Evolutionary conservation across 768 basidiomycete genomes (phyloP), one percentile per base, ranked within the genome.

Genomic region (Amanita rubescens): DNA sequence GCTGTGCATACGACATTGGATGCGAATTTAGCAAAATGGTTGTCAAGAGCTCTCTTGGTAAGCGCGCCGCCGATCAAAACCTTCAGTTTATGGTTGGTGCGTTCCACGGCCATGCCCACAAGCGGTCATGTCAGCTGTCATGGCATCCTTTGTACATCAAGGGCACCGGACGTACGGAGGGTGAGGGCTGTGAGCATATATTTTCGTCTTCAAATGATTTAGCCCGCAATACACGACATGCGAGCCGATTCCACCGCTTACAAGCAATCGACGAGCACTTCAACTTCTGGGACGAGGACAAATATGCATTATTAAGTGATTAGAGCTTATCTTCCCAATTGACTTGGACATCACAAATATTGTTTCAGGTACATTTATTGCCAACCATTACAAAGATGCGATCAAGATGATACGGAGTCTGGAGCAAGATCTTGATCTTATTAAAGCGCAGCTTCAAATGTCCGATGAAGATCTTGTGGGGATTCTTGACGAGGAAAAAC

Each of bases 141-240:
- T 59, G 47, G 50, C 64, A 60, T 50, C 58, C 65, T 1, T 50
- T 57, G 3, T 65, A 65, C 24, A 51, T 59, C 10, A 57, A 65
- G n/a, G 66, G 68, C 1, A 55, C 62, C 15, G 68, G 68, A 1
- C 53, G 66, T 1, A 65, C 67, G 35, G 66, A 69, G 30, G 58
- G 67, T 15, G 64, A 69, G 43, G 62, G 55, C 8, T 67, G 65
- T 47, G 62, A 68, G 41, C 55, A 60, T 2, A 60, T 57, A 2
- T 68, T 68, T 47, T 57, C 57, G 3, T 58, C 57, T 39, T 68
- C 66, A 7, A 68, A 68, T 39, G 51, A 58, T 9, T 59, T 68
- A 0, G 66, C 67, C 3, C 20, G 58, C 2, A 55, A 51, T 24
- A 57, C 59, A n/a, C 59, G 59, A 4, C 42, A 59, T 6, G 41